Evolutionary conservation across 768 basidiomycete genomes (phyloP).

Genomic region (Suillus cothurnatus): DNA sequence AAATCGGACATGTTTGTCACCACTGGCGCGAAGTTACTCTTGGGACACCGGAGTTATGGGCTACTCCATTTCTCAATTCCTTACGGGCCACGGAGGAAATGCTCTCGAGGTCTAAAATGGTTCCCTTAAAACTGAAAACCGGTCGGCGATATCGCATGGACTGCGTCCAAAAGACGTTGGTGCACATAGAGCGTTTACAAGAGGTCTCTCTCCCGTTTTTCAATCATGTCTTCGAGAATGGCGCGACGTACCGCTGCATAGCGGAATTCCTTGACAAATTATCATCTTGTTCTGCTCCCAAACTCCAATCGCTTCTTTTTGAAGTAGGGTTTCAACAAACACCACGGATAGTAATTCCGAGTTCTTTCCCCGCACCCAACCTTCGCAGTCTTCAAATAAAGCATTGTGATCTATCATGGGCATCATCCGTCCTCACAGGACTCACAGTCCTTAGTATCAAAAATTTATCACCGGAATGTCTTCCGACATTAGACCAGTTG

Average conservation of each 20-base stretch:
- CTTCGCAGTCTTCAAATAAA: conserved; percentile 40
- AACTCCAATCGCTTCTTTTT: conserved; percentile 34
- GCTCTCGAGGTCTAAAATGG: conserved; percentile 46
- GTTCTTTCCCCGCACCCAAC: conserved; percentile 26
- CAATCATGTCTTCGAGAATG: conserved; percentile 13
- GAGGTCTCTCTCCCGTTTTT: conserved; percentile 31
- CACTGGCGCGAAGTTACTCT: conserved; percentile 46
- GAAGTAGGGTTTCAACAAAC: conserved; percentile 16
- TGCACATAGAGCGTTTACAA: conserved; percentile 36
- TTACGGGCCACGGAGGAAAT: conserved; percentile 44
- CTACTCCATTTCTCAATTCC: conserved; percentile 34
- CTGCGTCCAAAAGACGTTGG: conserved; percentile 33
- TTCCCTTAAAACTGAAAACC: conserved; percentile 25
- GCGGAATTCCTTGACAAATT: conserved; percentile 29
- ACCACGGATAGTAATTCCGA: not conserved
- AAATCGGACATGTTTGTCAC: conserved; percentile 11
- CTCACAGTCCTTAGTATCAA: conserved; percentile 41
- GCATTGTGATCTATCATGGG: conserved; percentile 38
- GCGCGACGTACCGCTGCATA: conserved; percentile 23
- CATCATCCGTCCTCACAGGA: conserved; percentile 35
- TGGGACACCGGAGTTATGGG: conserved; percentile 43
- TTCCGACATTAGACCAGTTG: conserved; percentile 35
- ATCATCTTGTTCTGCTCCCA: conserved; percentile 29
- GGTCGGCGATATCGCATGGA: conserved; percentile 32
- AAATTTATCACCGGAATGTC: conserved; percentile 25